These are phyloP conservation scores for Pleurotus sapidus DNA, from an alignment of 768 basidiomycete genomes.

Conservation along the genomic window DNA sequence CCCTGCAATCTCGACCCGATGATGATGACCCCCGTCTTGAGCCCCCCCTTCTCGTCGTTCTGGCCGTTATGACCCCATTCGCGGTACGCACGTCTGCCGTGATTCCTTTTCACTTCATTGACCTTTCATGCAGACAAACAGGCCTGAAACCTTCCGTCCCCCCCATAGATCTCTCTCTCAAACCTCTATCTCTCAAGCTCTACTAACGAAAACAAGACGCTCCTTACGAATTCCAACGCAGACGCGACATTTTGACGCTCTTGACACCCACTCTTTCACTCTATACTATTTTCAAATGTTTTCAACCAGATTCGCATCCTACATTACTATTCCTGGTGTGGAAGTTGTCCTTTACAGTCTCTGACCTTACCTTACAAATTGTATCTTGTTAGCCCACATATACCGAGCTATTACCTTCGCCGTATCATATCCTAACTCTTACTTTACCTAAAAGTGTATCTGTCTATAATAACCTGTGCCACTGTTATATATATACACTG, in stretches of 20 bases:
- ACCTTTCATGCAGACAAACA: background rate
- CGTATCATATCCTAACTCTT: background rate
- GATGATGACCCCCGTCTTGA: constrained; percentile 7
- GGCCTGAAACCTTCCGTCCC: background rate
- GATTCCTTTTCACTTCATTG: constrained; percentile 10
- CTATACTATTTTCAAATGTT: background rate
- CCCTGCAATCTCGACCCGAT: background rate
- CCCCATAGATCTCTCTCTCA: background rate
- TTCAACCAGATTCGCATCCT: constrained; percentile 2
- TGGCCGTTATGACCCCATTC: constrained; percentile 53
- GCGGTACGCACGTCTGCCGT: constrained; percentile 35
- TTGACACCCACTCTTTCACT: background rate
- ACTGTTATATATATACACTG: too few relatives aligned
- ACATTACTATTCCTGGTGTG: background rate
- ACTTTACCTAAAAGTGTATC: background rate
- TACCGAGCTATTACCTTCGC: constrained; percentile 1
- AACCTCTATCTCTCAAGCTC: background rate
- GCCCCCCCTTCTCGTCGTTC: constrained; percentile 27
- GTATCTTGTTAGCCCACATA: constrained; percentile 7
- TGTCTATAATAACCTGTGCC: background rate
- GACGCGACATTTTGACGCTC: constrained; percentile 1
- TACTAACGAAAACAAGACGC: constrained; percentile 4
- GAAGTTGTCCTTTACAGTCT: background rate
- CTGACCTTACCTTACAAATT: constrained; percentile 1
- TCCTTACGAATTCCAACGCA: background rate